Evolutionary conservation across 148 eudicot species (phyloP).

Genomic region (Talinum fruticosum): DNA sequence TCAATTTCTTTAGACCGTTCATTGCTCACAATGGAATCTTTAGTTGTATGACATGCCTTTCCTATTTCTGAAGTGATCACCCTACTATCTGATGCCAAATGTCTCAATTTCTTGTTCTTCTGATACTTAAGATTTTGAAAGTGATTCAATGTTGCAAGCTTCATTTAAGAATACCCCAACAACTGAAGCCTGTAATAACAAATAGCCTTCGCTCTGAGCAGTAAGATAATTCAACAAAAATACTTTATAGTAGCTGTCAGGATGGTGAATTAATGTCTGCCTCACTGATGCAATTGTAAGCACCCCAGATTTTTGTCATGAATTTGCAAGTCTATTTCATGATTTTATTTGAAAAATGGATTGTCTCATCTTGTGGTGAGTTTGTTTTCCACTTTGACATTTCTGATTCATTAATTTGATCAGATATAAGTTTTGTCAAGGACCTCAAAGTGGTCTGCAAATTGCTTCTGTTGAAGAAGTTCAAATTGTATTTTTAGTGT

Average conservation of each 20-base stretch:
- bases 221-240: not conserved
- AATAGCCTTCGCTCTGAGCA: not conserved
- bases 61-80: not conserved
- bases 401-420: constrained; percentile 4
- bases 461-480: no score
- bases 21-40: not conserved
- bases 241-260: no score
- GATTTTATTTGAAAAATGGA: not conserved
- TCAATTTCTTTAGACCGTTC: not conserved
- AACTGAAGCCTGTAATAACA: not conserved
- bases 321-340: not conserved
- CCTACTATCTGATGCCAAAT: not conserved
- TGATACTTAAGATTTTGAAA: not conserved
- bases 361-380: not conserved
- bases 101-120: not conserved
- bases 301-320: no score
- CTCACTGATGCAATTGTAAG: no score
- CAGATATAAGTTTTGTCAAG: not conserved
- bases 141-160: not conserved
- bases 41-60: not conserved
- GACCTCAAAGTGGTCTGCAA: no score
- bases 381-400: not conserved
- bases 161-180: not conserved
- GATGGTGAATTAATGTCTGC: no score
- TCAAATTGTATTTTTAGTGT: not conserved